Conservation (phyloP, 2,329 filamentous ascomycete species). For the Lachnellula occidentalis region DNA sequence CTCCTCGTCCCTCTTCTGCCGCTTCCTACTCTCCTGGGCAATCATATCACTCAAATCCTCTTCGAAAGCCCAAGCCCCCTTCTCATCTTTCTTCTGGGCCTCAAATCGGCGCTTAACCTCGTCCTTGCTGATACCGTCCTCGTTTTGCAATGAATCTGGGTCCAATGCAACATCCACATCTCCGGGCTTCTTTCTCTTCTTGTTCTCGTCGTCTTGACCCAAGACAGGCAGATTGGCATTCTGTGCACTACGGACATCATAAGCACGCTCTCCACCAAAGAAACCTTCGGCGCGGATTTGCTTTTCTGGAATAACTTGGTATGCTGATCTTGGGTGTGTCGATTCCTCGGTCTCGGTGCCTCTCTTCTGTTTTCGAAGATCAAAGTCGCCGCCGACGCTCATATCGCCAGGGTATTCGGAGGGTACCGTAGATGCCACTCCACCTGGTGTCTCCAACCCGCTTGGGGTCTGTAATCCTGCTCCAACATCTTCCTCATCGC, state of each 20-base stretch:
- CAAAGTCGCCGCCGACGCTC: constrained; percentile 79
- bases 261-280: constrained; percentile 91
- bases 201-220: constrained; percentile 68
- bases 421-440: constrained; percentile 72
- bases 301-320: constrained; percentile 84
- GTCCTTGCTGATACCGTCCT: constrained; percentile 78
- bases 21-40: constrained; percentile 84
- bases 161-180: constrained; percentile 93
- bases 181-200: constrained; percentile 92
- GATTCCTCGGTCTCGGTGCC: constrained; percentile 87
- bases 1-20: constrained; percentile 82
- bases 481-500: constrained; percentile 54
- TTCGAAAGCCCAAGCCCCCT: constrained; percentile 61
- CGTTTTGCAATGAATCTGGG: constrained; percentile 68
- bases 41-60: constrained; percentile 97
- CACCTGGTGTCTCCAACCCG: constrained; percentile 75
- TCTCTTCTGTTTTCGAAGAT: constrained; percentile 78
- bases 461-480: constrained; percentile 68
- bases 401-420: constrained; percentile 73
- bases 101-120: constrained; percentile 79
- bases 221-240: constrained; percentile 63
- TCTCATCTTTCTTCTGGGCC: constrained; percentile 56
- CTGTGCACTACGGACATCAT: constrained; percentile 67
- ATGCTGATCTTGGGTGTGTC: constrained; percentile 68
- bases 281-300: constrained; percentile 84